phyloP scores from a whole-genome alignment of 2,329 filamentous ascomycete genomes.

The Cladophialophora chaetospira region DNA sequence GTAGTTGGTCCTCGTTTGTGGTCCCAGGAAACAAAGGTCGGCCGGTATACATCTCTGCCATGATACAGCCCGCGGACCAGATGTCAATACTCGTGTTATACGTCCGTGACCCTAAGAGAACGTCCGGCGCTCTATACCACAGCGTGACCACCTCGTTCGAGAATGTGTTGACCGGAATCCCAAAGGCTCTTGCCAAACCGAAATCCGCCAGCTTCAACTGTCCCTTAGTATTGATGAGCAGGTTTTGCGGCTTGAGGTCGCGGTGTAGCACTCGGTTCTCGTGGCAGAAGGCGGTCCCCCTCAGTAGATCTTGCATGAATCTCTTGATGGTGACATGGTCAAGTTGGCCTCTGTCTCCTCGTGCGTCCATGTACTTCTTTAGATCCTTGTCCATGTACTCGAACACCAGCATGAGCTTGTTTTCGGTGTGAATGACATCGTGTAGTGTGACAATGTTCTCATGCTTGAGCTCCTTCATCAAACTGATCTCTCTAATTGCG shows the following conservation, averaged over 20 bases:
- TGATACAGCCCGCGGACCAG: constrained; percentile 98
- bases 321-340: constrained; percentile 93
- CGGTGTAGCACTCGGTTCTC: constrained; percentile 95
- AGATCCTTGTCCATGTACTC: constrained; percentile 98
- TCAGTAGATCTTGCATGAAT: constrained; percentile 97
- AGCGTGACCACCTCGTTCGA: constrained; percentile 67
- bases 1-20: constrained; percentile 95
- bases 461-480: constrained; percentile 99
- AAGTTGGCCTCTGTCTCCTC: constrained; percentile 84
- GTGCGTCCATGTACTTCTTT: constrained; percentile 97
- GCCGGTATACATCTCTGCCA: constrained; percentile 99
- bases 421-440: constrained; percentile 99
- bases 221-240: constrained; percentile 81
- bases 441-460: constrained; percentile 97
- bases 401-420: constrained; percentile 99
- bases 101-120: constrained; percentile 87
- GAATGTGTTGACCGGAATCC: constrained; percentile 86
- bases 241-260: constrained; percentile 87
- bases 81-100: constrained; percentile 99
- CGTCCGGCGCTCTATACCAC: constrained; percentile 89
- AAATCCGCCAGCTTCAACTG: constrained; percentile 92
- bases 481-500: constrained; percentile 94
- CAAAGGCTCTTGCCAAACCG: constrained; percentile 84
- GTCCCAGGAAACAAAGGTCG: constrained; percentile 94
- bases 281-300: constrained; percentile 96